These are phyloP conservation scores for Calocybe cyanea DNA, from an alignment of 768 basidiomycete species.

Conservation along the genomic window DNA sequence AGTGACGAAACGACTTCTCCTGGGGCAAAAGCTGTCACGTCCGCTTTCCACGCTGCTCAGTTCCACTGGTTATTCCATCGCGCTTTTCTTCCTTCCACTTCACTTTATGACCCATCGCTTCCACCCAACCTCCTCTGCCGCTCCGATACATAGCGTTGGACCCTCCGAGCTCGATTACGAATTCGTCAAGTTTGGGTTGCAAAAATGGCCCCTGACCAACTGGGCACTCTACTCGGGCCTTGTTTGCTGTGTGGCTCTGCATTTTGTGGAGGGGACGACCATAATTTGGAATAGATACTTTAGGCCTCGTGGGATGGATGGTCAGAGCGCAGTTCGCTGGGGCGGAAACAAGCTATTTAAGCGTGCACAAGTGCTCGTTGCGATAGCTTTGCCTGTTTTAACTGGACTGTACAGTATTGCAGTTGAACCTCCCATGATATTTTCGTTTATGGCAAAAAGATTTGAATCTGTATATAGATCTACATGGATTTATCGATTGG, in stretches of 20 bases:
- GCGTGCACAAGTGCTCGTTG: conserved; percentile 27
- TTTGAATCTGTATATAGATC: conserved; percentile 47
- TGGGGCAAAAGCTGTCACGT: conserved; percentile 30
- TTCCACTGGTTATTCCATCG: conserved; percentile 58
- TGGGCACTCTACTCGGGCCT: conserved; percentile 64
- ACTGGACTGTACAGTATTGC: conserved; percentile 52
- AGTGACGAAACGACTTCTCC: conserved; percentile 53
- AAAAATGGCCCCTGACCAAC: conserved; percentile 57
- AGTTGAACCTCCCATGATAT: conserved; percentile 54
- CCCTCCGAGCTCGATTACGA: conserved; percentile 81
- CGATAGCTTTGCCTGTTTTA: conserved; percentile 47
- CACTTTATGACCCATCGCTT: conserved; percentile 70
- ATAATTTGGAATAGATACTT: conserved; percentile 51
- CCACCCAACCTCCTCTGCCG: conserved; percentile 39
- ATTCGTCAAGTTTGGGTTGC: conserved; percentile 72
- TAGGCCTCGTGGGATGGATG: conserved; percentile 18
- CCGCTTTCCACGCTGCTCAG: conserved; percentile 43
- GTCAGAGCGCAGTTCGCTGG: conserved; percentile 11
- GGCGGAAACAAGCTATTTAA: conserved; percentile 10
- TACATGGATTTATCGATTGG: conserved; percentile 43
- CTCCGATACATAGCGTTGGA: conserved; percentile 56
- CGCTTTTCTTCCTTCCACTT: conserved; percentile 57
- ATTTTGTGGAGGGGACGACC: conserved; percentile 57
- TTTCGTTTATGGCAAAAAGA: conserved; percentile 46
- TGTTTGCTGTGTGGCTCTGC: conserved; percentile 50